These are phyloP conservation scores for Hygrophorus russula DNA, from an alignment of 768 basidiomycete genomes.

Conservation along the genomic window DNA sequence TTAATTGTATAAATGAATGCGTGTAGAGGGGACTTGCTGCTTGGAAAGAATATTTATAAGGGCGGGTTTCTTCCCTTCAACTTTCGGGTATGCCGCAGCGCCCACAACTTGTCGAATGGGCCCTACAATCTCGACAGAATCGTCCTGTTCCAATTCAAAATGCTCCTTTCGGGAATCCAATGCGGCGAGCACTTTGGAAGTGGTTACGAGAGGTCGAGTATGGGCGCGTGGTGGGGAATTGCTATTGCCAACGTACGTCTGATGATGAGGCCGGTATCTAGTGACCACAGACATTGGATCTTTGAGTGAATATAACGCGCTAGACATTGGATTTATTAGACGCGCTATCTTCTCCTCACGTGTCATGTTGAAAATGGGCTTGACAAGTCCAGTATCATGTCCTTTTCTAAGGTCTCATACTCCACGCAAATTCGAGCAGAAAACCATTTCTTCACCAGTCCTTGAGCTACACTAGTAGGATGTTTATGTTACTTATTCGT, in stretches of 20 bases:
- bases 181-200: background rate
- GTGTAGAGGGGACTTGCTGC: too few relatives aligned
- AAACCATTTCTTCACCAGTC: too few relatives aligned
- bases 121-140: slow-evolving; percentile 3
- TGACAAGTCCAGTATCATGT: too few relatives aligned
- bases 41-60: background rate
- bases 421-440: too few relatives aligned
- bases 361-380: too few relatives aligned
- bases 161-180: background rate
- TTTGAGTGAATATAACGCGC: too few relatives aligned
- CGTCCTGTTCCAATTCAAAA: background rate
- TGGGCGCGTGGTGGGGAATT: background rate
- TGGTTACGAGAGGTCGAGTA: background rate
- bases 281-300: background rate
- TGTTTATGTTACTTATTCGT: too few relatives aligned
- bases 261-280: background rate
- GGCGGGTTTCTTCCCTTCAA: background rate
- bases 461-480: too few relatives aligned
- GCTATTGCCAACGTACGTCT: background rate
- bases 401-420: too few relatives aligned
- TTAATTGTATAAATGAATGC: too few relatives aligned
- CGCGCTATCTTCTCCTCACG: too few relatives aligned
- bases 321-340: too few relatives aligned
- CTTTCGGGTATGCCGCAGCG: background rate
- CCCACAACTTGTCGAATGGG: background rate